Evolutionary conservation across 2,329 filamentous ascomycete species (phyloP).

Genomic region (Thielaviopsis ethacetica): DNA sequence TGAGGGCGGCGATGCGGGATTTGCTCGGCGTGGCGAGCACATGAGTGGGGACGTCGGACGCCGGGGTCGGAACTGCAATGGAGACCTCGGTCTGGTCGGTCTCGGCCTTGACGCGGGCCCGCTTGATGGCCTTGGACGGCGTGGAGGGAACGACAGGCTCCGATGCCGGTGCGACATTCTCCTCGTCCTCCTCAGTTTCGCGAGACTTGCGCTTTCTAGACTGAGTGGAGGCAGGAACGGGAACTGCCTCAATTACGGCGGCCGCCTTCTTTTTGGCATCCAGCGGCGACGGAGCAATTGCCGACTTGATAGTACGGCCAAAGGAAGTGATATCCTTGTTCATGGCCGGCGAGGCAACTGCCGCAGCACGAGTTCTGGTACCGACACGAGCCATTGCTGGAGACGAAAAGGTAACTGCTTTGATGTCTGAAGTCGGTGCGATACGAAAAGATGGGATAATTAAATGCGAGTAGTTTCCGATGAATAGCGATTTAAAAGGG

Average conservation of each 20-base stretch:
- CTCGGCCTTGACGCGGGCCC: constrained; percentile 11
- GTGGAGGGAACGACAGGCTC: constrained; percentile 1
- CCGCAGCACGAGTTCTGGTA: constrained; percentile 8
- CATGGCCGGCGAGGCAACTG: constrained; percentile 5
- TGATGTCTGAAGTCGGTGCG: not conserved
- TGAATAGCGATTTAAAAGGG: not conserved
- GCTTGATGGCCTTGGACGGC: constrained; percentile 9
- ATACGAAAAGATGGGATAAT: not conserved
- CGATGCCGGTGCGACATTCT: constrained; percentile 15
- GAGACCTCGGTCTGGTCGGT: constrained; percentile 3
- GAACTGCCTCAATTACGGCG: constrained; percentile 16
- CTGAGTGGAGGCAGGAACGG: constrained; percentile 15
- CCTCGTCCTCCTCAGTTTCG: constrained; percentile 11
- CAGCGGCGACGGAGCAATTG: constrained; percentile 11
- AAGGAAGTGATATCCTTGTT: constrained; percentile 7
- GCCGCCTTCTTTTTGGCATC: constrained; percentile 21
- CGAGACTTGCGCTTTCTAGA: constrained; percentile 25
- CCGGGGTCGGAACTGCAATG: not conserved
- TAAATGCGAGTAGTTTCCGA: not conserved
- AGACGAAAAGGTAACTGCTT: not conserved
- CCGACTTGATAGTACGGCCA: constrained; percentile 14
- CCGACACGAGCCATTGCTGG: constrained; percentile 10
- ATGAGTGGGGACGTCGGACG: not conserved
- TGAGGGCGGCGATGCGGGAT: not conserved
- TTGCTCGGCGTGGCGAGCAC: constrained; percentile 8